phyloP scores from a whole-genome alignment of 805 yeast species.

The Komagataella pastoris region DNA sequence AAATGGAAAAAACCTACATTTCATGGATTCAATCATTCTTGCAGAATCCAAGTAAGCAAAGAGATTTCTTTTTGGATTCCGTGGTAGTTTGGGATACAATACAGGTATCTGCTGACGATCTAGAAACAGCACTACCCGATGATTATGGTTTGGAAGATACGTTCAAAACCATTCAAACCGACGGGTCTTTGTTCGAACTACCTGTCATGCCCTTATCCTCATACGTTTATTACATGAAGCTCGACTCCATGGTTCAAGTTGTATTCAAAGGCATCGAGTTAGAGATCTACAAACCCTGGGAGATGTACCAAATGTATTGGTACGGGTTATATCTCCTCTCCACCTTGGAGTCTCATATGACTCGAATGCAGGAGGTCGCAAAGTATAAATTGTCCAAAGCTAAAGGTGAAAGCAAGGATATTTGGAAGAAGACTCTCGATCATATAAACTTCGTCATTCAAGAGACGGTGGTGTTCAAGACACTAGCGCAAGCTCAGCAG shows the following conservation, averaged over 20 bases:
- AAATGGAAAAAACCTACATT: slow-evolving; percentile 32
- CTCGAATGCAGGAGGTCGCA: slow-evolving; percentile 23
- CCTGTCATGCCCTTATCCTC: slow-evolving; percentile 57
- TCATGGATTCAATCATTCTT: slow-evolving; percentile 29
- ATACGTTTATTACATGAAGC: slow-evolving; percentile 54
- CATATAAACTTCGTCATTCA: slow-evolving; percentile 18
- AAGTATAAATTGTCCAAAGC: slow-evolving; percentile 33
- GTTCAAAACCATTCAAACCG: slow-evolving; percentile 16
- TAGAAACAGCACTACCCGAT: slow-evolving; percentile 34
- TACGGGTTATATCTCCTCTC: slow-evolving; percentile 37
- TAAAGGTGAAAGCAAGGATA: slow-evolving; percentile 30
- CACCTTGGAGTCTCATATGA: slow-evolving; percentile 26
- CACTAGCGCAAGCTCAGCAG: slow-evolving; percentile 9
- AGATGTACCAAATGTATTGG: slow-evolving; percentile 57
- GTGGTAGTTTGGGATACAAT: slow-evolving; percentile 60
- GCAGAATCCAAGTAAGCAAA: slow-evolving; percentile 70
- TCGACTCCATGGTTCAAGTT: slow-evolving; percentile 61
- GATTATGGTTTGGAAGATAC: slow-evolving; percentile 19
- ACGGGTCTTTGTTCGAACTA: slow-evolving; percentile 10
- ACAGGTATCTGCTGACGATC: slow-evolving; percentile 59
- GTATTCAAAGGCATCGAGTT: slow-evolving; percentile 63
- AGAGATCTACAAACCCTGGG: slow-evolving; percentile 62
- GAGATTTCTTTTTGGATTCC: slow-evolving; percentile 56
- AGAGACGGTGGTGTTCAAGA: slow-evolving; percentile 12
- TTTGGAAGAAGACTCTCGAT: slow-evolving; percentile 16